Conservation (phyloP, 495 filamentous ascomycete species). For the Penicillium salamii region DNA sequence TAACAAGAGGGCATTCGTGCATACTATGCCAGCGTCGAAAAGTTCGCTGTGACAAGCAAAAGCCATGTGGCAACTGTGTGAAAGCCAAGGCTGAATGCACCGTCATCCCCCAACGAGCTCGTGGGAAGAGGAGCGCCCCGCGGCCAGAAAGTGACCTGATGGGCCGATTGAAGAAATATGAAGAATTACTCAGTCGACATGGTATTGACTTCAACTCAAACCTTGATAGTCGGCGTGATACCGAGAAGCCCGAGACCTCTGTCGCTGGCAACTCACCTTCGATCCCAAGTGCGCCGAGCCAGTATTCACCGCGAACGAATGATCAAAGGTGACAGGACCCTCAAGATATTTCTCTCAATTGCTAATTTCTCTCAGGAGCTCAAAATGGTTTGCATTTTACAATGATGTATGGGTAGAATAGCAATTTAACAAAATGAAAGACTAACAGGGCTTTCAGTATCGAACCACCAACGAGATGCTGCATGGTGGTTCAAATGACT, state of each 20-base stretch:
- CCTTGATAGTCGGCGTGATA: neutral
- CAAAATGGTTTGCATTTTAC: constrained; percentile 17
- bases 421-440: neutral
- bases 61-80: constrained; percentile 31
- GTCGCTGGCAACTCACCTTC: neutral
- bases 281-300: neutral
- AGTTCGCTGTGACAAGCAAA: constrained; percentile 34
- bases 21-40: constrained; percentile 33
- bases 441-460: constrained; percentile 1
- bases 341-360: neutral
- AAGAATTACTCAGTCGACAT: constrained; percentile 23
- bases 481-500: constrained; percentile 58
- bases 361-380: constrained; percentile 1
- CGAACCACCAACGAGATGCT: constrained; percentile 19
- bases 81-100: constrained; percentile 26
- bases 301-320: neutral
- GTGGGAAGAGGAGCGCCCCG: constrained; percentile 15
- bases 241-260: neutral
- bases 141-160: constrained; percentile 17
- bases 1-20: constrained; percentile 11
- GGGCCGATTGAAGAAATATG: constrained; percentile 24
- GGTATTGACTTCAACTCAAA: constrained; percentile 25
- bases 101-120: constrained; percentile 18
- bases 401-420: constrained; percentile 5
- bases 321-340: neutral